Conservation (phyloP, 2,329 filamentous ascomycete genomes). For the Aureobasidium vineae region DNA sequence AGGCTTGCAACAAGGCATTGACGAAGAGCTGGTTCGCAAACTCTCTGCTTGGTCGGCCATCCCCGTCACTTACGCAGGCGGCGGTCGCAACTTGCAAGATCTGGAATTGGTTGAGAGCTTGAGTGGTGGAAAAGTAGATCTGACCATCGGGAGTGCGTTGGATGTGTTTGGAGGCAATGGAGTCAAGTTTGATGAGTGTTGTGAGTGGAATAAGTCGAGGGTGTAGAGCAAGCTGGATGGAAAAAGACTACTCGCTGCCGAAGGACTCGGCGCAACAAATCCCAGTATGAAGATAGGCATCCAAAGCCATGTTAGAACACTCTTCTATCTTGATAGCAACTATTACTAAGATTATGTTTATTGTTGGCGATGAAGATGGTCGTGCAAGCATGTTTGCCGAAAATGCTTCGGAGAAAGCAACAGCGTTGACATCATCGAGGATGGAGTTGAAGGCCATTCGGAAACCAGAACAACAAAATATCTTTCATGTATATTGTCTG, state of each 20-base stretch:
- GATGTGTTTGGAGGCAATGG: constrained; percentile 92
- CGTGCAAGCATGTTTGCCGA: neutral
- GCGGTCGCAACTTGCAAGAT: constrained; percentile 79
- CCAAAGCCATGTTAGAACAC: too few species aligned
- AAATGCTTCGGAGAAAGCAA: neutral
- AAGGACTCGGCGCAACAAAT: too few species aligned
- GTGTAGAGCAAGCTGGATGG: neutral
- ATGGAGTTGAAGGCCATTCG: neutral
- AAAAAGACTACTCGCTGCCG: too few species aligned
- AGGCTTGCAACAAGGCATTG: constrained; percentile 86
- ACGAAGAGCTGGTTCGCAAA: constrained; percentile 74
- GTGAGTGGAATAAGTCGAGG: constrained; percentile 68
- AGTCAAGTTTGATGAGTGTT: constrained; percentile 84
- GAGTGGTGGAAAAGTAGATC: constrained; percentile 77
- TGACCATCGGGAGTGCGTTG: constrained; percentile 94
- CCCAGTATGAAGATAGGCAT: neutral
- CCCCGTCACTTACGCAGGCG: constrained; percentile 94
- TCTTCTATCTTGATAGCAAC: too few species aligned
- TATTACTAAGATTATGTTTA: too few species aligned
- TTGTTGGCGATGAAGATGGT: neutral
- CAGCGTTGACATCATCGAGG: constrained; percentile 11
- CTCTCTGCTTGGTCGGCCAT: constrained; percentile 85
- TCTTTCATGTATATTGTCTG: too few species aligned
- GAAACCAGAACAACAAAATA: too few species aligned
- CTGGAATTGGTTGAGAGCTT: constrained; percentile 76